Evolutionary conservation across 192 early-diverging fungal genomes (phyloP).

Genomic region (Rhizophagus sp.): DNA sequence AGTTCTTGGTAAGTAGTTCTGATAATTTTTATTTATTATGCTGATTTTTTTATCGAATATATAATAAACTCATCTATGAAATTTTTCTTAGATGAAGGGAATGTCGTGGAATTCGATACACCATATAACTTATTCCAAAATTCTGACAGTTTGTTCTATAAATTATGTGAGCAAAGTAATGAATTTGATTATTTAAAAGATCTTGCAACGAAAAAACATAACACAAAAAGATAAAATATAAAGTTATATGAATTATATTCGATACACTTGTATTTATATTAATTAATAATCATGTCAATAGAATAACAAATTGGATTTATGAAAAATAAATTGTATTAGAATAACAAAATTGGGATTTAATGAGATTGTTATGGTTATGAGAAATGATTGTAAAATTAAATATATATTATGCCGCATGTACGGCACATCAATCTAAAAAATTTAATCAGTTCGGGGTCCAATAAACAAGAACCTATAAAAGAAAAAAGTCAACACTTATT

Average conservation of each 20-base stretch:
- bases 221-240: too few species aligned
- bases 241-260: too few species aligned
- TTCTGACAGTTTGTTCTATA: conserved; percentile 33
- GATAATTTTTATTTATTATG: background rate
- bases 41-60: background rate
- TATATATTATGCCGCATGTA: too few species aligned
- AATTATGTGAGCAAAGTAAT: conserved; percentile 31
- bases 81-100: conserved; percentile 62
- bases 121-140: conserved; percentile 33
- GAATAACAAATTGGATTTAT: too few species aligned
- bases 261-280: too few species aligned
- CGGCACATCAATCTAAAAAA: background rate
- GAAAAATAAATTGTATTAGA: too few species aligned
- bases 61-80: background rate
- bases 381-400: too few species aligned
- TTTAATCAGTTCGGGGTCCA: background rate
- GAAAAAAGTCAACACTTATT: background rate
- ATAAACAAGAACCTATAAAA: conserved; percentile 17
- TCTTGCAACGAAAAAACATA: conserved; percentile 10
- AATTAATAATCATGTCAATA: too few species aligned
- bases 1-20: conserved; percentile 7
- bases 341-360: too few species aligned
- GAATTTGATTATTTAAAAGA: conserved; percentile 21
- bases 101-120: conserved; percentile 39
- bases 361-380: too few species aligned